Percentiles rank a stretch among this genome's conserved stretches.
phyloP scores from a whole-genome alignment of 768 basidiomycete species.

The Lyophyllum shimeji region DNA sequence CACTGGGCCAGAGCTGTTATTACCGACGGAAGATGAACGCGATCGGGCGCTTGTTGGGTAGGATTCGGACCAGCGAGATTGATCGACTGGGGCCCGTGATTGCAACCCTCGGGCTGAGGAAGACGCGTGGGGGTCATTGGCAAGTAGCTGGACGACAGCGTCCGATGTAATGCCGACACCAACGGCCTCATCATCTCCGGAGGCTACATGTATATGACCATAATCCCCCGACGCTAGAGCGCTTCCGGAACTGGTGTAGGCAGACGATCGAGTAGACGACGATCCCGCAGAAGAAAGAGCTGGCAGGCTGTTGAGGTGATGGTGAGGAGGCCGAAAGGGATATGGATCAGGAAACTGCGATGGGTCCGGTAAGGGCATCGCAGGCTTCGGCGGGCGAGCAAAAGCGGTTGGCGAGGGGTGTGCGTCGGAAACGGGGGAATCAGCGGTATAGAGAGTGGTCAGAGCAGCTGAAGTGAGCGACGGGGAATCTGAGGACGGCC shows the following conservation, averaged over 20 bases:
- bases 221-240: conserved; percentile 60
- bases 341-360: conserved; percentile 73
- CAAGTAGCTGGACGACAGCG: conserved; percentile 59
- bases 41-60: conserved; percentile 66
- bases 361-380: conserved; percentile 56
- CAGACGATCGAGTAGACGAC: conserved; percentile 75
- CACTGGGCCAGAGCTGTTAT: conserved; percentile 35
- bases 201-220: conserved; percentile 63
- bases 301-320: conserved; percentile 47
- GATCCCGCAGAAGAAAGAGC: conserved; percentile 72
- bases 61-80: conserved; percentile 71
- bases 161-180: conserved; percentile 67
- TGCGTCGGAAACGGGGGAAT: conserved; percentile 13
- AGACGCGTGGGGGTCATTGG: conserved; percentile 46
- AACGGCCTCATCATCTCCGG: conserved; percentile 56
- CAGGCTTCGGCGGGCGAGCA: conserved; percentile 42
- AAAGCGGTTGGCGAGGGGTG: conserved; percentile 31
- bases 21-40: conserved; percentile 66
- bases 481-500: conserved; percentile 19
- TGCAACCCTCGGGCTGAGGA: conserved; percentile 42
- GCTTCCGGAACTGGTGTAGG: conserved; percentile 74
- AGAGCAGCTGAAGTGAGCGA: conserved; percentile 6
- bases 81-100: conserved; percentile 57
- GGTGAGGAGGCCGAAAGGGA: conserved; percentile 55
- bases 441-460: not conserved